These are phyloP conservation scores for Starmerella powellii DNA, from an alignment of 805 yeast species.

Conservation along the genomic window DNA sequence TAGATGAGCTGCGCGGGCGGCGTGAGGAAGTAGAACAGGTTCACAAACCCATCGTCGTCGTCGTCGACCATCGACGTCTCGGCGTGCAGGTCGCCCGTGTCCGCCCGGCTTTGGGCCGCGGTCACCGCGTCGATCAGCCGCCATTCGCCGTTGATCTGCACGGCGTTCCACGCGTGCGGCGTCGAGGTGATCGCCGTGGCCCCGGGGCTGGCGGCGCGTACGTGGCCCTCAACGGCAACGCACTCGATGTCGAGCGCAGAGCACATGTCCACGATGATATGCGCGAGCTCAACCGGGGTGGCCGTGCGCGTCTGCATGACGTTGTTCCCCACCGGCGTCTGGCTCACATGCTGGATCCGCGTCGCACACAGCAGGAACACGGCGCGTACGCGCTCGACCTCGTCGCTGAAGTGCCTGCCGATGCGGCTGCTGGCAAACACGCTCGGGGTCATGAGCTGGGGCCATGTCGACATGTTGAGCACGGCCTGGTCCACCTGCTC, in stretches of 20 bases:
- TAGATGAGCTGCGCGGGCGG: constrained; percentile 65
- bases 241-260: constrained; percentile 57
- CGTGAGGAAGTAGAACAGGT: constrained; percentile 62
- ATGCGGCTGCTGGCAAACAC: constrained; percentile 44
- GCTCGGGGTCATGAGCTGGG: constrained; percentile 38
- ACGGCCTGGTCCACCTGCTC: constrained; percentile 26
- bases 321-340: constrained; percentile 21
- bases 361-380: constrained; percentile 50
- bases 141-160: constrained; percentile 64
- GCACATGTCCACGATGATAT: constrained; percentile 62
- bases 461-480: constrained; percentile 28
- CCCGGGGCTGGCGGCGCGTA: constrained; percentile 63
- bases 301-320: constrained; percentile 40
- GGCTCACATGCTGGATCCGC: constrained; percentile 39
- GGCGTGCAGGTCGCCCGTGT: constrained; percentile 29
- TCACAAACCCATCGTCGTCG: constrained; percentile 28
- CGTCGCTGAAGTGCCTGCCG: constrained; percentile 40
- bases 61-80: not conserved
- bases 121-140: constrained; percentile 62
- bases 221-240: constrained; percentile 68
- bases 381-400: constrained; percentile 53
- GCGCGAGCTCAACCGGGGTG: constrained; percentile 60
- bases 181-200: constrained; percentile 20
- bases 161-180: constrained; percentile 78
- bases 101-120: constrained; percentile 50